Base-by-base conservation (phyloP, 1,139 yeast genomes). In the Hansenula sp. region DNA sequence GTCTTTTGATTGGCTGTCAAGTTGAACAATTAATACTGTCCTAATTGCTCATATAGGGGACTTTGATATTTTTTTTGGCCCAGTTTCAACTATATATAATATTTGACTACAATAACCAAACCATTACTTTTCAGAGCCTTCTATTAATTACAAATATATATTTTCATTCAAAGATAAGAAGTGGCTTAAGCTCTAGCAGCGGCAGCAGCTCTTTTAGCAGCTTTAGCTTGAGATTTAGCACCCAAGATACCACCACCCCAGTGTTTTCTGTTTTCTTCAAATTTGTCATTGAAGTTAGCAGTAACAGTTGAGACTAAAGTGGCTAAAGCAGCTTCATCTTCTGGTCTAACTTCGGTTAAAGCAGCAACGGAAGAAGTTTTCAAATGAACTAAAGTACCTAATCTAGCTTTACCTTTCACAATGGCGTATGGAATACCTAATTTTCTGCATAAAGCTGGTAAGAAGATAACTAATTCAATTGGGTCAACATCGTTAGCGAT, bases 181-280 rank as follows among this genome's bases (percentile, higher is more conserved):
- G 18, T 39, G 37, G 25, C 41, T 44, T 25, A 35, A 32, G 35
- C 41, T 29, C 44, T 29, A 48, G 76, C 69, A 55, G 76, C 65
- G 49, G 70, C 61, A 60, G 71, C 73, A 67, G 71, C 71, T 67
- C 71, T 76, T 77, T 79, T 79, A 61, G 68, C 81, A 52, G 67
- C 70, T 77, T 84, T 86, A 64, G 81, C 93, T 65, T 76, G 78
- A 65, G 97, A 88, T 81, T 91, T 91, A 64, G 87, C 77, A 71
- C 98, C 97, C 81, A 93, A 78, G 73, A 87, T 69, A 81, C 98
- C 98, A 80, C 98, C 98, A 82, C 98, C 98, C 98, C 98, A 91
- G 84, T 89, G 96, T 78, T 88, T 89, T 81, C 94, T 91, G 71
- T 79, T 69, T 62, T 91, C 97, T 66, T 91, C 97, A 84, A 84